Percentiles rank a stretch among this genome's conserved stretches.
Evolutionary conservation across 2,329 filamentous ascomycete species (phyloP).

Genomic region (Phialophora verrucosa): DNA sequence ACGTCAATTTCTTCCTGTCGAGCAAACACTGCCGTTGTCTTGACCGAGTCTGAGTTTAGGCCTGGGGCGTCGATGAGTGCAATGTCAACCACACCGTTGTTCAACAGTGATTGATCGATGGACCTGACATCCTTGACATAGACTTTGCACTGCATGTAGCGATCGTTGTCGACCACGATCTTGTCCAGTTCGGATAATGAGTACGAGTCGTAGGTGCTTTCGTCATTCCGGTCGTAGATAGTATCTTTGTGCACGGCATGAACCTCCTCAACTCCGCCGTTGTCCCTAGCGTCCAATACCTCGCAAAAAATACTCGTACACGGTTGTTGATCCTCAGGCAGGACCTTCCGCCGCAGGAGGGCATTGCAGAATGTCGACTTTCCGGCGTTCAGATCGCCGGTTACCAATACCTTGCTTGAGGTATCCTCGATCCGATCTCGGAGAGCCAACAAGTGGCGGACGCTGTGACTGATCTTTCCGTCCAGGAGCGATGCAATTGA

Average conservation of each 20-base stretch:
- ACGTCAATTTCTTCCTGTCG: conserved; percentile 98
- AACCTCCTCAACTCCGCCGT: conserved; percentile 89
- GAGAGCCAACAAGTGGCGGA: conserved; percentile 84
- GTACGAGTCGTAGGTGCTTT: conserved; percentile 92
- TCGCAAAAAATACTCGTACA: conserved; percentile 99
- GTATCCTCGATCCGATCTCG: conserved; percentile 96
- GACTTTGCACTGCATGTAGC: conserved; percentile 93
- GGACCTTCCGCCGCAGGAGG: conserved; percentile 84
- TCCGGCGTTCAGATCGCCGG: conserved; percentile 93
- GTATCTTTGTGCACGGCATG: conserved; percentile 87
- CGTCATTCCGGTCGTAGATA: conserved; percentile 84
- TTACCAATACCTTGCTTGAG: conserved; percentile 93
- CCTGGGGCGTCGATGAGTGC: conserved; percentile 96
- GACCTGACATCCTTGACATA: conserved; percentile 89
- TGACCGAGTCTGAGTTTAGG: conserved; percentile 92
- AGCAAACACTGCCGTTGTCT: conserved; percentile 96
- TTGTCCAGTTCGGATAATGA: conserved; percentile 77
- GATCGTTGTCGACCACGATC: conserved; percentile 85
- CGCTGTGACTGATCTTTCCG: conserved; percentile 90
- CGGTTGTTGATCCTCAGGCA: conserved; percentile 96
- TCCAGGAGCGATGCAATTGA: conserved; percentile 90
- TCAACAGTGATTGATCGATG: conserved; percentile 91
- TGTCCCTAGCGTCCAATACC: conserved; percentile 89
- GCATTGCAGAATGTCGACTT: conserved; percentile 99
- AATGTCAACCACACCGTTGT: conserved; percentile 98